phyloP scores from a whole-genome alignment of 73 alveolate species.

The Effrenium voratum region DNA sequence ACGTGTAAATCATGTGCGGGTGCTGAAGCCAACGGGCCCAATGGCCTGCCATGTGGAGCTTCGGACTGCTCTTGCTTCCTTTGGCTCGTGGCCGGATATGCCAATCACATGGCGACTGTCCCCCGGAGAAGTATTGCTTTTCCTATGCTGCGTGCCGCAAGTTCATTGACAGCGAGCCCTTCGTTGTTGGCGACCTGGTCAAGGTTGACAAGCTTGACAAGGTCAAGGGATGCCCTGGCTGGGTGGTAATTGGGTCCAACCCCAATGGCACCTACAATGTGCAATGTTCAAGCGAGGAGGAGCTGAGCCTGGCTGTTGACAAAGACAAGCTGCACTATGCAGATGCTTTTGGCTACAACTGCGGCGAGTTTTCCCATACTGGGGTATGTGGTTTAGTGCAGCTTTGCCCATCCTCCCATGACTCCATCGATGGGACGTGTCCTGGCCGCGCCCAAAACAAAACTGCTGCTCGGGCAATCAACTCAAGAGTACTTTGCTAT shows the following conservation, averaged over 20 bases:
- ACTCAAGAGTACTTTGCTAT: too few relatives aligned
- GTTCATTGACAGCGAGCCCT: neutral
- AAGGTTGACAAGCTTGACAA: neutral
- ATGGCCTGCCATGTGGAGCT: too few relatives aligned
- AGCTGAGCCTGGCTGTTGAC: neutral
- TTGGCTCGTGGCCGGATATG: too few relatives aligned
- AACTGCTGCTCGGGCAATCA: neutral
- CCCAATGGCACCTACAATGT: constrained; percentile 14
- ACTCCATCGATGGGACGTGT: constrained; percentile 4
- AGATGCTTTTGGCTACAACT: neutral
- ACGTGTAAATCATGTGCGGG: too few relatives aligned
- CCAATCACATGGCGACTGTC: too few relatives aligned
- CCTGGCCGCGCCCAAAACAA: neutral
- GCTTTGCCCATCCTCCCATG: constrained; percentile 18
- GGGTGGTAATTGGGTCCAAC: constrained; percentile 16
- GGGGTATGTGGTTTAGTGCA: constrained; percentile 18
- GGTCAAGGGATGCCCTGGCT: neutral
- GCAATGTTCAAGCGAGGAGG: neutral
- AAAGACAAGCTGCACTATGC: neutral
- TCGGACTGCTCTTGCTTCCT: too few relatives aligned
- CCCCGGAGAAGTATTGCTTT: constrained; percentile 21
- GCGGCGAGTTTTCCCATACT: neutral
- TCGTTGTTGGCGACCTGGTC: neutral
- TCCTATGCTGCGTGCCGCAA: neutral
- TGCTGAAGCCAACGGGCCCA: too few relatives aligned